Conservation (phyloP, 148 eudicot genomes). For the Amaranthus palmeri region DNA sequence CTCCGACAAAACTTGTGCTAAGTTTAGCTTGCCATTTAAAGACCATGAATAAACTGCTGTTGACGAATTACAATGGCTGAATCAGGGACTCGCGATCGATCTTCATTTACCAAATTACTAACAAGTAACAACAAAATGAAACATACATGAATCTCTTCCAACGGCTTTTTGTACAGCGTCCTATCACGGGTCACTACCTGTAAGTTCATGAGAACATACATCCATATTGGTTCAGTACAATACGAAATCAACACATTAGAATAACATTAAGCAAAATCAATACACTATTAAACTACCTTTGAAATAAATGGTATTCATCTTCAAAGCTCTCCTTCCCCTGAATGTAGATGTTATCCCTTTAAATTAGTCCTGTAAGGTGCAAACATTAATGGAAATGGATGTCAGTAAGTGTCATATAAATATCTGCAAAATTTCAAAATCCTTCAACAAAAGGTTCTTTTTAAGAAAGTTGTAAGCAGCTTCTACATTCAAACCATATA, state of each 20-base stretch:
- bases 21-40: neutral
- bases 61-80: neutral
- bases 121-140: neutral
- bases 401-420: no score
- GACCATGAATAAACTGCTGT: neutral
- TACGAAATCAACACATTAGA: neutral
- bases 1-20: neutral
- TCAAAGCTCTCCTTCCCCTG: neutral
- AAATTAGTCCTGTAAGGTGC: neutral
- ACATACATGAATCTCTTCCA: neutral
- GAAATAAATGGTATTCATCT: neutral
- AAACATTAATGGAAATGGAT: neutral
- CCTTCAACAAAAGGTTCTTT: no score
- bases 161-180: neutral
- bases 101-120: neutral
- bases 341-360: neutral
- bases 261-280: neutral
- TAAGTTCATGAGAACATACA: neutral
- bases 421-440: no score
- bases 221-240: neutral
- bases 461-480: no score
- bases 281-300: conserved; percentile 2
- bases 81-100: neutral
- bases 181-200: conserved; percentile 1
- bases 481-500: no score